Evolutionary conservation across 257 asterid species (phyloP).

Genomic region (Phtheirospermum japonicum): DNA sequence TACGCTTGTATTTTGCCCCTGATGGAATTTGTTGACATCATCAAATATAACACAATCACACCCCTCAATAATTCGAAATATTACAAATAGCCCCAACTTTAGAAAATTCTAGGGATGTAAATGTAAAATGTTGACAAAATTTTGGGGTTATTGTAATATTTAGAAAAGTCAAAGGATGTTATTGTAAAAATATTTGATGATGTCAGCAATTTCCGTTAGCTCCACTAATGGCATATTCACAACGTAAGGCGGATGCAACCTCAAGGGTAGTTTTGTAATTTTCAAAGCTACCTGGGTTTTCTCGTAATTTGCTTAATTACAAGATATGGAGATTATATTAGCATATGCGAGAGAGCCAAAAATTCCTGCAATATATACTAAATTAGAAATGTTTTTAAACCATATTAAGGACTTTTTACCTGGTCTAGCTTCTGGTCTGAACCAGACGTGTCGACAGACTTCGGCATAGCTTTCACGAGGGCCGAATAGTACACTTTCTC

Average conservation of each 20-base stretch:
- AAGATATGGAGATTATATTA: neutral
- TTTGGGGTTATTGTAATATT: neutral
- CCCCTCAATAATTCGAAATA: neutral
- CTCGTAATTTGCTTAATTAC: neutral
- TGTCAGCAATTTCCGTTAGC: neutral
- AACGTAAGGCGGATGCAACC: neutral
- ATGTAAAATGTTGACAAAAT: neutral
- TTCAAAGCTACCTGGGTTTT: neutral
- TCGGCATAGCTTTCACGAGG: constrained; percentile 89
- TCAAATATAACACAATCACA: neutral
- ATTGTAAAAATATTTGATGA: neutral
- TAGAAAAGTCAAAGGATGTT: neutral
- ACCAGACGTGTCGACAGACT: constrained; percentile 84
- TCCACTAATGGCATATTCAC: neutral
- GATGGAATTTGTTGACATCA: neutral
- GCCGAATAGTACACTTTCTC: constrained; percentile 95
- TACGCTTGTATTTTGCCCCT: neutral
- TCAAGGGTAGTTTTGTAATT: neutral
- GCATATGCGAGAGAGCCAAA: neutral
- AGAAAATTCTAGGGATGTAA: neutral
- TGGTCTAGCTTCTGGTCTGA: constrained; percentile 90
- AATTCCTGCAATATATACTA: neutral
- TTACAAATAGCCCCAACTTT: neutral
- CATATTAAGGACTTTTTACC: constrained; percentile 39
- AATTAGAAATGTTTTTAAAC: neutral